These are phyloP conservation scores for Anthracocystis walkeri DNA, from an alignment of 1,284 basidiomycete genomes.

Conservation along the genomic window DNA sequence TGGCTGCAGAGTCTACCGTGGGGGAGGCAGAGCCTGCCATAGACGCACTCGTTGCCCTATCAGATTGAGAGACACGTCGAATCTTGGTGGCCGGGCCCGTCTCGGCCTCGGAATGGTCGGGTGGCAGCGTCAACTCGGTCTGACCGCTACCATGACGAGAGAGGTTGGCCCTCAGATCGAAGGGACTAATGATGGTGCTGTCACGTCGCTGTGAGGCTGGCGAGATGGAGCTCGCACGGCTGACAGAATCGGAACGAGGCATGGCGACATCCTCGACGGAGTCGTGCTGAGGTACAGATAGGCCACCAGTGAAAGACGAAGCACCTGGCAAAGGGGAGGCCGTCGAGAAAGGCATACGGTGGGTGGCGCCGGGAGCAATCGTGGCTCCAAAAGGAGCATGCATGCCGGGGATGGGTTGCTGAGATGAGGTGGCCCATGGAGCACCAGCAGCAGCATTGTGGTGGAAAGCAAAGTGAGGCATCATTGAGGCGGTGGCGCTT, in stretches of 20 bases:
- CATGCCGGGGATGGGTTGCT: slow-evolving; percentile 16
- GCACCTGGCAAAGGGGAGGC: slow-evolving; percentile 16
- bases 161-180: slow-evolving; percentile 17
- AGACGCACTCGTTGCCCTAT: background rate
- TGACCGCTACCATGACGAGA: slow-evolving; percentile 44
- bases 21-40: slow-evolving; percentile 14
- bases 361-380: slow-evolving; percentile 29
- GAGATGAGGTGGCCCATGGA: slow-evolving; percentile 28
- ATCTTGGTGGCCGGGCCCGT: slow-evolving; percentile 16
- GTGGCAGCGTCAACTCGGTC: slow-evolving; percentile 40
- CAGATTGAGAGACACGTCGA: slow-evolving; percentile 6
- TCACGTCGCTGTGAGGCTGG: slow-evolving; percentile 19
- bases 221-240: slow-evolving; percentile 27
- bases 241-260: slow-evolving; percentile 18
- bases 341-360: slow-evolving; percentile 18
- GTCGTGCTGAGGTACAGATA: slow-evolving; percentile 18
- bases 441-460: slow-evolving; percentile 20
- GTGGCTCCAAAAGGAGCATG: slow-evolving; percentile 27
- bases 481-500: slow-evolving; percentile 28
- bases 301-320: slow-evolving; percentile 16
- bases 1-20: slow-evolving; percentile 15
- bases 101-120: slow-evolving; percentile 31
- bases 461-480: slow-evolving; percentile 27
- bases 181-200: slow-evolving; percentile 21
- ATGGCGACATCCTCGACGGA: slow-evolving; percentile 21